These are phyloP conservation scores for Trichosporon ovoides DNA, from an alignment of 1,284 basidiomycete species.

Conservation along the genomic window DNA sequence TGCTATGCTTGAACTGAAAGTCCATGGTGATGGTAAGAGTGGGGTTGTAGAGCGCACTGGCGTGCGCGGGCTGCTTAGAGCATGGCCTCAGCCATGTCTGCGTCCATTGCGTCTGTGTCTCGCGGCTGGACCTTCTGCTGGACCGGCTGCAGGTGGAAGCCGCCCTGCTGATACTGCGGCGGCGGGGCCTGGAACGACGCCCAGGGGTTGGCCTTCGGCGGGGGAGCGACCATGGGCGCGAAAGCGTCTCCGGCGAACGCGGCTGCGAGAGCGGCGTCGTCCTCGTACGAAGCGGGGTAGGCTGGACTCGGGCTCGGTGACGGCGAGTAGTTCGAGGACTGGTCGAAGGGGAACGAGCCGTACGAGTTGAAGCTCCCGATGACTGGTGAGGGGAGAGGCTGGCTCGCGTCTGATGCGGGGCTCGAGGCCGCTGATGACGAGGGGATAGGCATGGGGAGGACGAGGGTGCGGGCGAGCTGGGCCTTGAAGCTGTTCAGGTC, in stretches of 20 bases:
- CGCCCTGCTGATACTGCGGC: not conserved
- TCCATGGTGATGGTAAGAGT: no score
- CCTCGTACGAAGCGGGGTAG: not conserved
- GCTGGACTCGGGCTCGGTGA: not conserved
- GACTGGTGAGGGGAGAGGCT: constrained; percentile 13
- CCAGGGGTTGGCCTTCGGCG: not conserved
- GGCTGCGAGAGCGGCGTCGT: constrained; percentile 13
- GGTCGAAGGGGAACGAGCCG: not conserved
- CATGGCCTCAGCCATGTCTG: not conserved
- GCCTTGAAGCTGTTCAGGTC: constrained; percentile 35
- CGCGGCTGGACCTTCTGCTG: not conserved
- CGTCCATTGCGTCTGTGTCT: constrained; percentile 12
- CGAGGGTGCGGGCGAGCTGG: constrained; percentile 18
- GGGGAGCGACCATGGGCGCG: constrained; percentile 10
- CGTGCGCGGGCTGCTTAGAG: no score
- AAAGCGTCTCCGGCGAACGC: constrained; percentile 23
- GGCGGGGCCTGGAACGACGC: not conserved
- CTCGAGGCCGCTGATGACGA: not conserved
- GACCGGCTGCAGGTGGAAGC: not conserved
- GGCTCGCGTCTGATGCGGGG: constrained; percentile 8
- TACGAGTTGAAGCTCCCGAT: not conserved
- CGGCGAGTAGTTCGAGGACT: not conserved
- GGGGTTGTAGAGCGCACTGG: no score
- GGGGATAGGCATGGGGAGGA: constrained; percentile 14
- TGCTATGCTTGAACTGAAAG: no score